Base-by-base conservation (phyloP, 495 filamentous ascomycete species). In the Penicillium robsamsonii region DNA sequence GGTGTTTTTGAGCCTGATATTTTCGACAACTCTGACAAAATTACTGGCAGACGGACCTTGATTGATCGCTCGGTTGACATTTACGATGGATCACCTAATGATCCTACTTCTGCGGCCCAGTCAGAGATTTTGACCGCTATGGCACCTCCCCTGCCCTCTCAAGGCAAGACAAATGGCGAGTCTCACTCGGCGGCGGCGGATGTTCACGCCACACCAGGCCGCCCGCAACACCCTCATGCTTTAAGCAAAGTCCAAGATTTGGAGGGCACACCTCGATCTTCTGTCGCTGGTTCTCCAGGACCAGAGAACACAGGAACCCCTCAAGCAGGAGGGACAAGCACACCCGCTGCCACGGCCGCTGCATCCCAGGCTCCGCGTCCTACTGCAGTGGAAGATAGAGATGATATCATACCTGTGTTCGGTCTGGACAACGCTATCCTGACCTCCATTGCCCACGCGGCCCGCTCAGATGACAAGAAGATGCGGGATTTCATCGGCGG, bases 391-490 rank as follows among this genome's bases (percentile, higher is more conserved):
- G 81, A 84, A 45, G 84, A 93, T 54, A 85, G 90, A 11, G 94
- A 98, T 69, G 78, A 86, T 46, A 86, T 92, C 10, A 79, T 97
- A 2, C 92, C 95, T 0, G 69, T 89, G 0, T 87, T 87, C 53
- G 83, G 94, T 2, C 83, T 98, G 30, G 94, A 97, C 74, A 82
- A 81, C 27, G 94, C 95, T 10, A 95, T 98, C 63, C 76, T 96
- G 46, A 90, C 88, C 20, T 88, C 84, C 25, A 94, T 97, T 65
- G 81, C 86, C 15, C 90, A 97, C 66, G 94, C 90, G 7, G 86
- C 90, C 24, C 87, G 87, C 55, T 87, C 84, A 35, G 92, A 97
- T 63, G 95, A 97, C 50, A 92, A 92, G 71, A 95, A 94, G 70
- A 84, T 92, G 58, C 83, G 89, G 18, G 95, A 98, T 63, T 91